Evolutionary conservation across 176 grass and related monocot species (phyloP).

Genomic region (Bonia amplexicaulis): DNA sequence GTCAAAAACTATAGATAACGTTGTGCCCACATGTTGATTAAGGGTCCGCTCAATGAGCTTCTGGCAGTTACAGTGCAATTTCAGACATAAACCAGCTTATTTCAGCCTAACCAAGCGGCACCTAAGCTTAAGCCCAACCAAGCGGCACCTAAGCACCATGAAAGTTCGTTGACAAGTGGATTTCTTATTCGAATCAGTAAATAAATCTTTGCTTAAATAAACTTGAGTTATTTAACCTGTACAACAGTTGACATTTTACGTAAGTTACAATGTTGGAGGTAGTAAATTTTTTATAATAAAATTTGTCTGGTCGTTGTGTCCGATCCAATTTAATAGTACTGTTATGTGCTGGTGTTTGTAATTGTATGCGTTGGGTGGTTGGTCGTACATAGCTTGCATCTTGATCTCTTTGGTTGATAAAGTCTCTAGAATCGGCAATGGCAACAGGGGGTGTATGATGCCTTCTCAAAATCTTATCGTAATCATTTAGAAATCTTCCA

Average conservation of each 20-base stretch:
- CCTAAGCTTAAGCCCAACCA: too few species aligned
- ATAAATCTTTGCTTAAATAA: background rate
- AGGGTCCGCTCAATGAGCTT: too few species aligned
- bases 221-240: background rate
- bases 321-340: conserved; percentile 10
- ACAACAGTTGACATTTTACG: background rate
- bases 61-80: too few species aligned
- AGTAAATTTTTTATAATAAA: background rate
- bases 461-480: too few species aligned
- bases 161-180: conserved; percentile 9
- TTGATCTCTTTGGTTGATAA: background rate
- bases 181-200: background rate
- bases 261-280: background rate
- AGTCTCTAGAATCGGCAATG: too few species aligned
- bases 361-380: conserved; percentile 10
- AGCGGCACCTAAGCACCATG: too few species aligned
- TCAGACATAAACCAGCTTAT: too few species aligned
- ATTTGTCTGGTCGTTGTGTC: background rate
- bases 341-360: background rate
- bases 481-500: too few species aligned
- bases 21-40: conserved; percentile 13
- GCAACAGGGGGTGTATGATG: too few species aligned
- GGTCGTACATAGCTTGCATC: background rate
- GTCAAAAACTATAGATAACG: background rate
- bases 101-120: too few species aligned